Evolutionary conservation across 2,329 filamentous ascomycete species (phyloP).

Genomic region (Colletotrichum lentis): DNA sequence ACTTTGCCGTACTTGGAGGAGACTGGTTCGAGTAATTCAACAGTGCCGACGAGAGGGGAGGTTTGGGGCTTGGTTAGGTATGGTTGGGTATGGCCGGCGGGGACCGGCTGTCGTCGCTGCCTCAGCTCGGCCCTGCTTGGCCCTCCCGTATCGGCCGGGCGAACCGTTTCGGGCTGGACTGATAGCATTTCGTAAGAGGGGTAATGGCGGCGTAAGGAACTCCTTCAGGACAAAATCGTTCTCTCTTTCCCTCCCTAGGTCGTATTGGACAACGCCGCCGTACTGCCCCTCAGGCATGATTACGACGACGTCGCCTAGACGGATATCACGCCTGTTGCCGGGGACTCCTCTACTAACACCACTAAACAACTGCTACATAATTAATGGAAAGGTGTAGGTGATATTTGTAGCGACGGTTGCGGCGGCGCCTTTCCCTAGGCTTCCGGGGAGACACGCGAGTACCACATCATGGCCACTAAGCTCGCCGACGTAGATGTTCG

Average conservation of each 20-base stretch:
- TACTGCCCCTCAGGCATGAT: slow-evolving; percentile 19
- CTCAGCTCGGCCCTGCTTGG: too few relatives aligned
- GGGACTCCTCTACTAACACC: slow-evolving; percentile 43
- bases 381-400: slow-evolving; percentile 40
- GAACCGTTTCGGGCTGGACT: too few relatives aligned
- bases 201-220: slow-evolving; percentile 37
- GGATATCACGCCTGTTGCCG: slow-evolving; percentile 28
- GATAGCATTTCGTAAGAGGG: too few relatives aligned
- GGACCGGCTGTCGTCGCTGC: too few relatives aligned
- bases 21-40: too few relatives aligned
- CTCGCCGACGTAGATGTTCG: slow-evolving; percentile 43
- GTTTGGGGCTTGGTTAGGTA: too few relatives aligned
- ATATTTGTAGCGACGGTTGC: slow-evolving; percentile 42
- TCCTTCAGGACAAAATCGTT: slow-evolving; percentile 31
- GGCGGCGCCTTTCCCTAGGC: slow-evolving; percentile 42
- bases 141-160: too few relatives aligned
- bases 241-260: slow-evolving; percentile 27
- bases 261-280: slow-evolving; percentile 39
- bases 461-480: slow-evolving; percentile 42
- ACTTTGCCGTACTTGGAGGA: too few relatives aligned
- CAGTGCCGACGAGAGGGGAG: too few relatives aligned
- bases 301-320: slow-evolving; percentile 39
- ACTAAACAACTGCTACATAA: slow-evolving; percentile 42
- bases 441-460: slow-evolving; percentile 43
- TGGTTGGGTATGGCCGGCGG: too few relatives aligned